phyloP scores from a whole-genome alignment of 768 basidiomycete genomes.

The Tricholoma furcatifolium region DNA sequence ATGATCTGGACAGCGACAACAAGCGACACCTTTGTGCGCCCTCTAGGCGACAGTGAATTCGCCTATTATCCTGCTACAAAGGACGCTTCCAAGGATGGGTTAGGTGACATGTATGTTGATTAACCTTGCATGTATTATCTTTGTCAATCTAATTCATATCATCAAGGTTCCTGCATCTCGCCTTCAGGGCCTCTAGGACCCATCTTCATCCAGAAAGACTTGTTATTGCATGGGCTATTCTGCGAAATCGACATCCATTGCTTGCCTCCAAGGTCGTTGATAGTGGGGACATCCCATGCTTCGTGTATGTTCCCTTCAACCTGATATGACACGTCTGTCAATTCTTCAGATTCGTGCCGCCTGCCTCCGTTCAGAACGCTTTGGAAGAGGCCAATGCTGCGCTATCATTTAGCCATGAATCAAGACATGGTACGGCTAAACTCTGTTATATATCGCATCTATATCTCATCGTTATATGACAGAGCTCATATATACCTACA shows the following conservation, averaged over 20 bases:
- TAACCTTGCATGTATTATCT: constrained; percentile 1
- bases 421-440: constrained; percentile 40
- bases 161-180: constrained; percentile 29
- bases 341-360: constrained; percentile 38
- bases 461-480: background rate
- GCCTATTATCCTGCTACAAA: constrained; percentile 30
- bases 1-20: background rate
- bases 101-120: constrained; percentile 34
- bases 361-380: constrained; percentile 33
- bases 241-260: constrained; percentile 56
- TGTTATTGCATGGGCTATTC: constrained; percentile 52
- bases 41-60: constrained; percentile 29
- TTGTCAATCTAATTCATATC: background rate
- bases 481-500: constrained; percentile 52
- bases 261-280: constrained; percentile 46
- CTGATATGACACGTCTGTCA: background rate
- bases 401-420: constrained; percentile 35
- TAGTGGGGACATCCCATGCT: constrained; percentile 38
- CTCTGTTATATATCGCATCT: background rate
- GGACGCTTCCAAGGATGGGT: constrained; percentile 26
- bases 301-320: constrained; percentile 40
- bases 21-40: constrained; percentile 16
- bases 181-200: constrained; percentile 24
- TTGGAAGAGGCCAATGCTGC: constrained; percentile 39
- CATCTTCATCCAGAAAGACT: constrained; percentile 35